Evolutionary conservation across 2,329 filamentous ascomycete genomes (phyloP).

Genomic region (Cadophora sp.): DNA sequence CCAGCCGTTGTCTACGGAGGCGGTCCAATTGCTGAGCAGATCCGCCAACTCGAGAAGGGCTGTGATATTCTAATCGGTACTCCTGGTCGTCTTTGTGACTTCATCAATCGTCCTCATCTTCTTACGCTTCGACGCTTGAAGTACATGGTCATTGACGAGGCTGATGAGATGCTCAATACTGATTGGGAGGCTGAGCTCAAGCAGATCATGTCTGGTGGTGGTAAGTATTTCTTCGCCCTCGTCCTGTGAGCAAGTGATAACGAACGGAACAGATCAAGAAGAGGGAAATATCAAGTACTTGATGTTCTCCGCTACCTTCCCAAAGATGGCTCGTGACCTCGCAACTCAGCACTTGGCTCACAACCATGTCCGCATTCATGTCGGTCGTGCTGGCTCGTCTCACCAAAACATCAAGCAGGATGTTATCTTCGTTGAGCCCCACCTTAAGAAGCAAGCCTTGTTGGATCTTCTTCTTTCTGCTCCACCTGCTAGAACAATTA

Average conservation of each 20-base stretch:
- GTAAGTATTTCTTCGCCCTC: constrained; percentile 56
- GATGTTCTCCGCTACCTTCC: constrained; percentile 96
- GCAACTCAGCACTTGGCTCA: constrained; percentile 77
- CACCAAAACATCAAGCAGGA: constrained; percentile 84
- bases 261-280: constrained; percentile 68
- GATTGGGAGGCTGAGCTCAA: constrained; percentile 82
- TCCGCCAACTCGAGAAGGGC: constrained; percentile 76
- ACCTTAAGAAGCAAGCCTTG: constrained; percentile 73
- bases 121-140: constrained; percentile 78
- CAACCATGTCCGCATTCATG: constrained; percentile 79
- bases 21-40: constrained; percentile 72
- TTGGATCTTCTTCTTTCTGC: constrained; percentile 74
- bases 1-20: constrained; percentile 92
- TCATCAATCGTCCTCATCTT: constrained; percentile 74
- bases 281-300: constrained; percentile 73
- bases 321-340: constrained; percentile 76
- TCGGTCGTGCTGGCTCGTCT: constrained; percentile 85
- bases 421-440: constrained; percentile 70
- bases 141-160: constrained; percentile 88
- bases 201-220: constrained; percentile 79
- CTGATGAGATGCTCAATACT: constrained; percentile 84
- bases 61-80: constrained; percentile 91
- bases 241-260: not conserved
- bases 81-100: constrained; percentile 84
- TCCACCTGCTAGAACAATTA: constrained; percentile 78